phyloP scores from a whole-genome alignment of 2,329 filamentous ascomycete species.

The Aspergillus felis region DNA sequence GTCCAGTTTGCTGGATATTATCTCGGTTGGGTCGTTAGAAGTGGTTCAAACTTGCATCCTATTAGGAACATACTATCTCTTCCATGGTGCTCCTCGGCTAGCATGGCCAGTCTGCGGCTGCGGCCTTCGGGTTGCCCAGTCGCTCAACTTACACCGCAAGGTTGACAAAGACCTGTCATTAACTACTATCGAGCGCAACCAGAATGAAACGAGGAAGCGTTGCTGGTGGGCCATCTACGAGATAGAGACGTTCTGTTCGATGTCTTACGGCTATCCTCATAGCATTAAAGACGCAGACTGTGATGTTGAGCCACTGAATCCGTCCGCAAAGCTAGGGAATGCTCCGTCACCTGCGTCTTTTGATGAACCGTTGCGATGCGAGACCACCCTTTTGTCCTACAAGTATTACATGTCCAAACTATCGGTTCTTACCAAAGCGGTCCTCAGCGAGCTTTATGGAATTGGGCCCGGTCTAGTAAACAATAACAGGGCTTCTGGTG shows the following conservation, averaged over 20 bases:
- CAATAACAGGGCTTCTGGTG: not conserved
- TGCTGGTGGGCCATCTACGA: conserved; percentile 44
- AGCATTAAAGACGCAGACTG: conserved; percentile 32
- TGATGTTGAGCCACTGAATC: conserved; percentile 27
- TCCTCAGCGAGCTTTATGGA: conserved; percentile 17
- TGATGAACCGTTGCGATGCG: conserved; percentile 4
- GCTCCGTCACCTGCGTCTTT: conserved; percentile 7
- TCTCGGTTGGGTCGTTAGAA: conserved; percentile 24
- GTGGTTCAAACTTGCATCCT: conserved; percentile 34
- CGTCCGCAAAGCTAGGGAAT: conserved; percentile 12
- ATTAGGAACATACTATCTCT: conserved; percentile 37
- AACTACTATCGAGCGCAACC: not conserved
- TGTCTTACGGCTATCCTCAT: conserved; percentile 38
- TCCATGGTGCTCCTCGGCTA: conserved; percentile 32
- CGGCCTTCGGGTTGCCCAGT: conserved; percentile 34
- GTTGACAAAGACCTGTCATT: not conserved
- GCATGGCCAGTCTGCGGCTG: conserved; percentile 40
- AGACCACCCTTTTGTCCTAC: conserved; percentile 17
- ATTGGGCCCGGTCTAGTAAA: conserved; percentile 2
- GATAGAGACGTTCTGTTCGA: conserved; percentile 40
- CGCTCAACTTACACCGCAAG: conserved; percentile 30
- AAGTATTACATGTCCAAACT: conserved; percentile 25
- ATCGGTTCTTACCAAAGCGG: conserved; percentile 13
- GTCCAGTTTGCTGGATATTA: conserved; percentile 19
- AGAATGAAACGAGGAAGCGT: conserved; percentile 29